Evolutionary conservation across 768 basidiomycete genomes (phyloP), one percentile per base, ranked within the genome.

Genomic region (Mycena vitilis): DNA sequence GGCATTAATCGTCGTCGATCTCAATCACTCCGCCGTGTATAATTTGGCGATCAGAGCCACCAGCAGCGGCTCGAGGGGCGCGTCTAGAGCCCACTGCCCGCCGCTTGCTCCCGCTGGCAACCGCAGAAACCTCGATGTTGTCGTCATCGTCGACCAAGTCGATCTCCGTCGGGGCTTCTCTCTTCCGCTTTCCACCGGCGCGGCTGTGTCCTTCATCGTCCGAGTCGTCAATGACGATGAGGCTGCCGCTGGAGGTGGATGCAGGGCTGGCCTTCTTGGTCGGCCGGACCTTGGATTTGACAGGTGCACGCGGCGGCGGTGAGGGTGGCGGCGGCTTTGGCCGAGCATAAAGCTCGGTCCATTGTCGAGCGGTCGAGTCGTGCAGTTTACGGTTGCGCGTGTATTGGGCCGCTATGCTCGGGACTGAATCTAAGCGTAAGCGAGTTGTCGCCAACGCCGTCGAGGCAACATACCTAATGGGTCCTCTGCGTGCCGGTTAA

Each of bases 281-380:
- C 0, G 75, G 63, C 4, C 71, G 79, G 60, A 72, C 79, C 74
- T 84, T 86, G 20, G 83, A 81, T 67, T 82, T 83, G 8, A 77
- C 68, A 13, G 78, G 51, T 42, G 55, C 68, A 34, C 57, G 74
- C 16, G 77, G 74, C 11, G 78, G 68, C 4, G 59, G 70, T 1
- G 80, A 74, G 8, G 79, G 70, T 4, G 80, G 74, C 9, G 79
- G 73, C 1, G 83, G 76, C 40, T 81, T 79, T 9, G 86, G 87
- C n/a, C 77, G 82, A 0, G 93, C 93, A 73, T 91, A 93, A 16
- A 88, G 76, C 51, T 88, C 83, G 0, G 92, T 93, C 93, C 94
- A 95, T 67, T 90, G 85, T 42, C 88, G 86, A 5, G 95, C 95
- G 1, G 87, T 95, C 15, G 82, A 80, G 76, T 96, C 94, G 76